These are phyloP conservation scores for Neofusicoccum parvum DNA, from an alignment of 2,329 filamentous ascomycete species.

Conservation along the genomic window DNA sequence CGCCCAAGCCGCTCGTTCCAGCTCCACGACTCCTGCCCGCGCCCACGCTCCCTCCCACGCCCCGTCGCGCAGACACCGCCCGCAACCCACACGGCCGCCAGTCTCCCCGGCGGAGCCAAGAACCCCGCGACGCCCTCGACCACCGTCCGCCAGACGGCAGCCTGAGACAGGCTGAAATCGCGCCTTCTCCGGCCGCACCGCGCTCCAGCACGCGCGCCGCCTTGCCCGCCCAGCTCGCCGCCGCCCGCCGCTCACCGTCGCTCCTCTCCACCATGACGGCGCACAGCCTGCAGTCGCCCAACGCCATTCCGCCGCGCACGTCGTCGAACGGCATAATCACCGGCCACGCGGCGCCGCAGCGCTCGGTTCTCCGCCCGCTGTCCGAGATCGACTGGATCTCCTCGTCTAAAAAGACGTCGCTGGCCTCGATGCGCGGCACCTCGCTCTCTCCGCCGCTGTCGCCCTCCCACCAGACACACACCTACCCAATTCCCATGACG, in stretches of 20 bases:
- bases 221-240: background rate
- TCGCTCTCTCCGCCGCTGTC: slow-evolving; percentile 22
- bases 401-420: slow-evolving; percentile 37
- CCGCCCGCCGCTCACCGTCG: background rate
- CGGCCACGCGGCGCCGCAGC: slow-evolving; percentile 23
- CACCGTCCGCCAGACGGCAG: background rate
- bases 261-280: slow-evolving; percentile 10
- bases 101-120: background rate
- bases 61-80: background rate
- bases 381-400: slow-evolving; percentile 44
- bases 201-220: background rate
- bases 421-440: slow-evolving; percentile 22
- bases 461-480: slow-evolving; percentile 24
- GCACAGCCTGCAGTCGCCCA: slow-evolving; percentile 32
- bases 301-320: slow-evolving; percentile 44
- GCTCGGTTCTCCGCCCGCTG: slow-evolving; percentile 37
- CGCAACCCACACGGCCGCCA: too few relatives aligned
- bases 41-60: background rate
- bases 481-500: slow-evolving; percentile 34
- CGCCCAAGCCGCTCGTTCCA: background rate
- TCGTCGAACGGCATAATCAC: slow-evolving; percentile 38
- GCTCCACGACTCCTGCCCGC: background rate
- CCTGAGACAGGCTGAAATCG: slow-evolving; percentile 6
- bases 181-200: background rate
- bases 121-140: background rate